phyloP scores from a whole-genome alignment of 225 moss, liverwort and hornwort genomes.

The Climacium dendroides region DNA sequence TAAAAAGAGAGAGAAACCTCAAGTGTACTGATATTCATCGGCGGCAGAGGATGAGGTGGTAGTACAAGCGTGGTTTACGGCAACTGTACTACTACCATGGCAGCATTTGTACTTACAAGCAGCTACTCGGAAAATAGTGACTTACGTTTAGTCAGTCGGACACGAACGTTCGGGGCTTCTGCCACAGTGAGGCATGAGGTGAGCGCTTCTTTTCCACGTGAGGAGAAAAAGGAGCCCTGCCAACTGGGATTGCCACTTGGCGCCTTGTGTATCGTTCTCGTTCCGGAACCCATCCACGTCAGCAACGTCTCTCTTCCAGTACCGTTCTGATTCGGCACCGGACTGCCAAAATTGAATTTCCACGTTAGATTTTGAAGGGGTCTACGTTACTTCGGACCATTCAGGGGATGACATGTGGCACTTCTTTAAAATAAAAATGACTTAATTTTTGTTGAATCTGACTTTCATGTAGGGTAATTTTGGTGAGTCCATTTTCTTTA shows the following conservation, averaged over 20 bases:
- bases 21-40: neutral
- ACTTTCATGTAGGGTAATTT: too few relatives aligned
- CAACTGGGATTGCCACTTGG: neutral
- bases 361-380: too few relatives aligned
- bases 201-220: neutral
- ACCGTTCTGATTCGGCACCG: too few relatives aligned
- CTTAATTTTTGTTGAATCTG: too few relatives aligned
- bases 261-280: neutral
- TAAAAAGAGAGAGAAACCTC: accelerated
- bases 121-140: neutral
- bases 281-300: neutral
- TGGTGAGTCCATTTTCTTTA: neutral
- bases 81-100: neutral
- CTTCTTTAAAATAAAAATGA: too few relatives aligned
- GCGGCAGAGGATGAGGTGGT: neutral
- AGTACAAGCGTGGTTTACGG: neutral
- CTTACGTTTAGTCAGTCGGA: too few relatives aligned
- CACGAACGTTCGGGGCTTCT: neutral
- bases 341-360: too few relatives aligned
- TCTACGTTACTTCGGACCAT: too few relatives aligned
- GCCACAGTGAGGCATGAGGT: neutral
- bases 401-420: too few relatives aligned
- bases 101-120: neutral
- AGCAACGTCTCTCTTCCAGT: too few relatives aligned
- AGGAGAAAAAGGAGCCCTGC: neutral